Evolutionary conservation across 768 basidiomycete species (phyloP).

Genomic region (Lanmaoa rubissima): DNA sequence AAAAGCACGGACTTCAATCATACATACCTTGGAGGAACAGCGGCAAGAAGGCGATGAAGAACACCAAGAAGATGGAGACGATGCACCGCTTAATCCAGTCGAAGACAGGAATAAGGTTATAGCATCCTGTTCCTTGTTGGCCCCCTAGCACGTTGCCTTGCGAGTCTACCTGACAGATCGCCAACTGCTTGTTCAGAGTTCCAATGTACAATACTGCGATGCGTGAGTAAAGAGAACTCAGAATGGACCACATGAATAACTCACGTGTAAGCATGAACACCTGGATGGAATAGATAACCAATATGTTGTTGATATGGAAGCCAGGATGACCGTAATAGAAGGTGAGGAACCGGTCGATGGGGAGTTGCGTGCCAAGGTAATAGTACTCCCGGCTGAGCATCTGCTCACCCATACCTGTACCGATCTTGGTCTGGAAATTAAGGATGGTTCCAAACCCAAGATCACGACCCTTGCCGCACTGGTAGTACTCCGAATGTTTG

Average conservation of each 20-base stretch:
- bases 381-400: constrained; percentile 99
- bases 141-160: constrained; percentile 76
- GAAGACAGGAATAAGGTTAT: constrained; percentile 94
- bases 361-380: constrained; percentile 96
- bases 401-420: constrained; percentile 99
- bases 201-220: constrained; percentile 84
- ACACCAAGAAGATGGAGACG: constrained; percentile 97
- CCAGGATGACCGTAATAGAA: constrained; percentile 99
- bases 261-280: constrained; percentile 93
- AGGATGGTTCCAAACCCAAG: constrained; percentile 98
- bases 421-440: constrained; percentile 99
- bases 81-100: constrained; percentile 98
- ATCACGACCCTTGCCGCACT: constrained; percentile 99
- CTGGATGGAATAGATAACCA: constrained; percentile 97
- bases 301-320: constrained; percentile 99
- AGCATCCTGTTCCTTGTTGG: constrained; percentile 77
- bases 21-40: constrained; percentile 88
- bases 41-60: constrained; percentile 96
- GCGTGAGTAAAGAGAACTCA: constrained; percentile 6
- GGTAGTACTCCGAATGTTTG: constrained; percentile 99
- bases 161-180: constrained; percentile 84
- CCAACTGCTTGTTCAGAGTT: constrained; percentile 90
- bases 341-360: constrained; percentile 97
- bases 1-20: background rate
- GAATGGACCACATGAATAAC: constrained; percentile 32